Percentiles rank a stretch among this genome's conserved stretches.
phyloP scores from a whole-genome alignment of 2,329 filamentous ascomycete genomes.

The Aspergillus neotritici region DNA sequence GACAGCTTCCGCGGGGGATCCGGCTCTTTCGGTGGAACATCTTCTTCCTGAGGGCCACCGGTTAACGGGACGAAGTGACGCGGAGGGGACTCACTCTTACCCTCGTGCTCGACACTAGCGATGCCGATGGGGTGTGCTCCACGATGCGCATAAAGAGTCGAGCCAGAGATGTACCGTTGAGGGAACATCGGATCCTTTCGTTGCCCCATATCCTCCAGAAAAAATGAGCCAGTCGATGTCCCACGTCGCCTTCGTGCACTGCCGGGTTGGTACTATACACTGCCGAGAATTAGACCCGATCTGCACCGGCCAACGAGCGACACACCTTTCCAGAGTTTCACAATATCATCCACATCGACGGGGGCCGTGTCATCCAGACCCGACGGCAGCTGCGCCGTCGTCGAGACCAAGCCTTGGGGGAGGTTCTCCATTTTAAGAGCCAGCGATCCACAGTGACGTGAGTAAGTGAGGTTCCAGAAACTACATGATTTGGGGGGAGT shows the following conservation, averaged over 20 bases:
- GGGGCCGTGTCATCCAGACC: constrained; percentile 36
- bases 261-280: constrained; percentile 44
- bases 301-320: constrained; percentile 1
- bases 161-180: constrained; percentile 38
- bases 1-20: not conserved
- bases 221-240: constrained; percentile 46
- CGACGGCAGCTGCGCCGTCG: constrained; percentile 32
- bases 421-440: constrained; percentile 33
- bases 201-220: constrained; percentile 51
- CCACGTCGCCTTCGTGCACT: constrained; percentile 36
- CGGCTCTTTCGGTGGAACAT: not conserved
- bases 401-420: constrained; percentile 40
- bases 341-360: constrained; percentile 39
- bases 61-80: no score
- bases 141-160: constrained; percentile 42
- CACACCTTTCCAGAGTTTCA: constrained; percentile 47
- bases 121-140: constrained; percentile 23
- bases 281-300: constrained; percentile 17
- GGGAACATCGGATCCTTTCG: constrained; percentile 28
- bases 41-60: not conserved
- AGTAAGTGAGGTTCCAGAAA: not conserved
- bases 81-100: no score
- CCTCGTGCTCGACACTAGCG: not conserved
- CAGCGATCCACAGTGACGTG: not conserved
- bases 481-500: constrained; percentile 3